phyloP scores from a whole-genome alignment of 257 asterid genomes.

The Petunia axillaris region DNA sequence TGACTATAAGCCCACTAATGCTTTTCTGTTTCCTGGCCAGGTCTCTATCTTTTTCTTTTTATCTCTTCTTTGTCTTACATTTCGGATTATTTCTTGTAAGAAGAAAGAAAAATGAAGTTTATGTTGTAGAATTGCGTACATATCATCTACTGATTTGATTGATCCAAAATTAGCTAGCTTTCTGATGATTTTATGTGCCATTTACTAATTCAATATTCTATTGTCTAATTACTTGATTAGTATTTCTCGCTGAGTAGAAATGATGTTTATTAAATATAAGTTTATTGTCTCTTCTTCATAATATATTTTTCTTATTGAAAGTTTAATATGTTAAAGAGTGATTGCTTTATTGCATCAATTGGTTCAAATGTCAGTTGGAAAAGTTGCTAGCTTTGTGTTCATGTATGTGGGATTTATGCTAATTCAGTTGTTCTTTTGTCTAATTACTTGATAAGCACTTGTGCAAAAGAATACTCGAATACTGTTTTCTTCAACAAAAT shows the following conservation, averaged over 20 bases:
- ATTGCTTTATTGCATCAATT: background rate
- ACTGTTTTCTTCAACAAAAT: background rate
- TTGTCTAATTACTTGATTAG: background rate
- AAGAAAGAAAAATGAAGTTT: background rate
- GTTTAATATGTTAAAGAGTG: background rate
- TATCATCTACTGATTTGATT: background rate
- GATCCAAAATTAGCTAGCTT: background rate
- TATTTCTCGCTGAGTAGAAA: background rate
- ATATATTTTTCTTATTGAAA: background rate
- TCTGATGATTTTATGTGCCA: background rate
- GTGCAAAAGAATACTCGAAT: background rate
- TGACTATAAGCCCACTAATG: constrained; percentile 78
- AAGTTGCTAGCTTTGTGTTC: background rate
- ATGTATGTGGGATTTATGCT: background rate
- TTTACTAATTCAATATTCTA: background rate
- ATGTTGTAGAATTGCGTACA: background rate
- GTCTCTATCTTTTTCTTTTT: constrained; percentile 36
- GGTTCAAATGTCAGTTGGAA: background rate
- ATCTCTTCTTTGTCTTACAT: background rate
- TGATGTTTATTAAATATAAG: background rate
- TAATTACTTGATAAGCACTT: background rate
- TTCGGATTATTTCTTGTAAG: background rate
- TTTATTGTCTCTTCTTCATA: background rate
- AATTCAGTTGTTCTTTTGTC: background rate
- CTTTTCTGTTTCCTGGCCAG: constrained; percentile 99